Conservation (phyloP, 768 basidiomycete species). For the Russula compacta region DNA sequence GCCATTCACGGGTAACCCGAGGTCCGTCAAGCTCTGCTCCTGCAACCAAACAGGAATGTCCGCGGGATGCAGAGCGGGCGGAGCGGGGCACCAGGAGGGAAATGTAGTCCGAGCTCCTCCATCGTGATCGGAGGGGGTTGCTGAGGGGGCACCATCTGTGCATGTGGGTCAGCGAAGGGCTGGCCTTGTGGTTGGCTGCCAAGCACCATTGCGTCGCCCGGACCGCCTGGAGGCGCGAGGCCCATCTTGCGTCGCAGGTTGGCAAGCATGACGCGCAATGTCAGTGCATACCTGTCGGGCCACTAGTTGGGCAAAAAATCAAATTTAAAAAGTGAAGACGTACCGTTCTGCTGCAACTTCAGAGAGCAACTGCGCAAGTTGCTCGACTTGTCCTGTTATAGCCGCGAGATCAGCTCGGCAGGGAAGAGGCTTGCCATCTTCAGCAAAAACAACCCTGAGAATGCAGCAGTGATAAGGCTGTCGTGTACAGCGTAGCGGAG, state of each 20-base stretch:
- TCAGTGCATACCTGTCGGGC: slow-evolving; percentile 67
- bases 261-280: slow-evolving; percentile 87
- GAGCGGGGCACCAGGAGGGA: slow-evolving; percentile 51
- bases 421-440: slow-evolving; percentile 96
- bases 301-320: background rate
- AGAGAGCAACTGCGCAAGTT: slow-evolving; percentile 80
- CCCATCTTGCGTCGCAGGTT: slow-evolving; percentile 86
- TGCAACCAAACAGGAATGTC: slow-evolving; percentile 88
- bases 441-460: slow-evolving; percentile 83
- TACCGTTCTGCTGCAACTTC: slow-evolving; percentile 91
- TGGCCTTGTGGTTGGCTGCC: slow-evolving; percentile 32
- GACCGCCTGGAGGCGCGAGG: slow-evolving; percentile 27
- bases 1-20: slow-evolving; percentile 86
- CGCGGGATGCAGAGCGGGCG: slow-evolving; percentile 54
- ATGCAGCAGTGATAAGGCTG: slow-evolving; percentile 83
- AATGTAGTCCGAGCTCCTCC: slow-evolving; percentile 77
- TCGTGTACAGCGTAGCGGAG: slow-evolving; percentile 90
- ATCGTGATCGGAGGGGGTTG: slow-evolving; percentile 51
- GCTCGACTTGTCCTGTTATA: slow-evolving; percentile 80
- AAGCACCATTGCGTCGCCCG: slow-evolving; percentile 36
- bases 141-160: slow-evolving; percentile 30
- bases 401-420: slow-evolving; percentile 66
- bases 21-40: slow-evolving; percentile 85
- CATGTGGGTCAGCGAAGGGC: slow-evolving; percentile 44
- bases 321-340: background rate